Conservation (phyloP, 2,329 filamentous ascomycete genomes). For the Talaromyces rugulosus region DNA sequence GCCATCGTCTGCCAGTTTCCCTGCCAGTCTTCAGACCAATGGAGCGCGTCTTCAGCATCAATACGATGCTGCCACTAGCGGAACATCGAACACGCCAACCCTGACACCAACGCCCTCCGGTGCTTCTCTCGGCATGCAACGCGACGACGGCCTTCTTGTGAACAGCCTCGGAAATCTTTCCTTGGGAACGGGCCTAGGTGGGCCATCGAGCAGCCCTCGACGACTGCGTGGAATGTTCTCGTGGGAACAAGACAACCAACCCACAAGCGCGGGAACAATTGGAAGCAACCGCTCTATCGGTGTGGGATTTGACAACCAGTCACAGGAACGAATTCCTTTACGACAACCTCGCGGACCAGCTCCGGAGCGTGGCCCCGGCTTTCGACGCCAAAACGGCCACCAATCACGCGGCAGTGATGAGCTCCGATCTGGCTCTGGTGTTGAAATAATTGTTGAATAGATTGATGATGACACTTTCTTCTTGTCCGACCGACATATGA, state of each 20-base stretch:
- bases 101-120: slow-evolving; percentile 58
- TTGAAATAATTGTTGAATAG: slow-evolving; percentile 63
- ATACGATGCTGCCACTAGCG: slow-evolving; percentile 54
- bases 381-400: slow-evolving; percentile 60
- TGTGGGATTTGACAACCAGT: slow-evolving; percentile 54
- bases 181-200: slow-evolving; percentile 47
- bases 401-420: slow-evolving; percentile 61
- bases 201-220: slow-evolving; percentile 52
- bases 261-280: slow-evolving; percentile 50
- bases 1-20: slow-evolving; percentile 82
- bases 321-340: slow-evolving; percentile 53
- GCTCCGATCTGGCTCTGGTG: slow-evolving; percentile 55
- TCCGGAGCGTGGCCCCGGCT: slow-evolving; percentile 55
- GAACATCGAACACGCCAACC: slow-evolving; percentile 61
- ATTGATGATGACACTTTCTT: slow-evolving; percentile 16
- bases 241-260: slow-evolving; percentile 52
- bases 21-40: slow-evolving; percentile 61
- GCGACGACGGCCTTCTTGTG: slow-evolving; percentile 57
- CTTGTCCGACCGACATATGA: slow-evolving; percentile 5
- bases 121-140: slow-evolving; percentile 44
- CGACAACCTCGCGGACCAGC: slow-evolving; percentile 60
- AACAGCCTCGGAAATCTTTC: slow-evolving; percentile 61
- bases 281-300: slow-evolving; percentile 62
- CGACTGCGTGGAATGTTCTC: slow-evolving; percentile 58
- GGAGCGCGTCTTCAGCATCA: slow-evolving; percentile 57